Percentiles rank a stretch among this genome's conserved stretches.
Conservation (phyloP, 2,329 filamentous ascomycete species). For the Scytalidium lignicola region DNA sequence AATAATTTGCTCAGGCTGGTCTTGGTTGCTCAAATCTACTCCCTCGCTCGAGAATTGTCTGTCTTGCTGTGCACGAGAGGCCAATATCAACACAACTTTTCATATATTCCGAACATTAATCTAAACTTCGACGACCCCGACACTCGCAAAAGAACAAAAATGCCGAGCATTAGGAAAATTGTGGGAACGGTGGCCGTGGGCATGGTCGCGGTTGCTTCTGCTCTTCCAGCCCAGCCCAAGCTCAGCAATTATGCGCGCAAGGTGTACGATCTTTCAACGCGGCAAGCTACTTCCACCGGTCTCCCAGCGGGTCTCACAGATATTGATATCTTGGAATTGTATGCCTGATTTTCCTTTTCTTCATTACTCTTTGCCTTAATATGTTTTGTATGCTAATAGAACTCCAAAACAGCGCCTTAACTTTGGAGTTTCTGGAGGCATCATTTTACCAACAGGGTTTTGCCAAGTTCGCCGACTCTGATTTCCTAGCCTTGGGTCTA, state of each 20-base stretch:
- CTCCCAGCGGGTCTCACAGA: slow-evolving; percentile 38
- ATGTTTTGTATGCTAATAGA: not conserved
- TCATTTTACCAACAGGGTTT: slow-evolving; percentile 70
- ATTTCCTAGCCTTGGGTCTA: slow-evolving; percentile 61
- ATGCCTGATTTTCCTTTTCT: slow-evolving; percentile 23
- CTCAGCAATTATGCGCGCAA: slow-evolving; percentile 18
- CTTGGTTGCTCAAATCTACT: slow-evolving; percentile 18
- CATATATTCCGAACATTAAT: slow-evolving; percentile 1
- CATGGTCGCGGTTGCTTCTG: slow-evolving; percentile 18
- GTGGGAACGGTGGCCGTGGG: slow-evolving; percentile 21
- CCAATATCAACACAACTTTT: not conserved
- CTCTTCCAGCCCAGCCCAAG: slow-evolving; percentile 24
- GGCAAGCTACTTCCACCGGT: slow-evolving; percentile 25
- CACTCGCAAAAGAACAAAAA: slow-evolving; percentile 13
- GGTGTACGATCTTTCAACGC: slow-evolving; percentile 18
- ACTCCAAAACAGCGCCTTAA: slow-evolving; percentile 51
- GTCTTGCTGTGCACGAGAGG: slow-evolving; percentile 1
- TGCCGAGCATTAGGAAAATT: slow-evolving; percentile 26
- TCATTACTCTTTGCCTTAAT: not conserved
- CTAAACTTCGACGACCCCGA: not conserved
- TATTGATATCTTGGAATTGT: slow-evolving; percentile 50
- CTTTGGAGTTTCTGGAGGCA: slow-evolving; percentile 69
- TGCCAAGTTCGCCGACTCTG: slow-evolving; percentile 55
- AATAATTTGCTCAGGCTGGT: slow-evolving; percentile 24
- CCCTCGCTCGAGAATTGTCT: too few species aligned